These are phyloP conservation scores for Fusarium algeriense DNA, from an alignment of 2,329 filamentous ascomycete species.

Conservation along the genomic window DNA sequence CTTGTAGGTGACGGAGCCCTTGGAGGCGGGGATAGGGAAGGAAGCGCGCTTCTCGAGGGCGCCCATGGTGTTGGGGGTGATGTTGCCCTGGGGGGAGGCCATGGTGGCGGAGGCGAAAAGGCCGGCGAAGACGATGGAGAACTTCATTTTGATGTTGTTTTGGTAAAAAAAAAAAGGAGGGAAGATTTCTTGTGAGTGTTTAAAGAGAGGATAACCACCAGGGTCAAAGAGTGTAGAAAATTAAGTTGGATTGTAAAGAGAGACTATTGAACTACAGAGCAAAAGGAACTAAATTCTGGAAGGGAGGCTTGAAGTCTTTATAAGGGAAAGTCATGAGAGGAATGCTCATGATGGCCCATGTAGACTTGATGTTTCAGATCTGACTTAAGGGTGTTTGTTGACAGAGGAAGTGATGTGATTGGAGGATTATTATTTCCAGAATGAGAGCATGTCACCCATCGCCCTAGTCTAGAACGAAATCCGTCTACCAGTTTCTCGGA, in stretches of 20 bases:
- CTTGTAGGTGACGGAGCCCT: constrained; percentile 46
- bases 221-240: constrained; percentile 38
- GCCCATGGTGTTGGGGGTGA: constrained; percentile 45
- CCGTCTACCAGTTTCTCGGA: background rate
- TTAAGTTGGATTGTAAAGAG: constrained; percentile 29
- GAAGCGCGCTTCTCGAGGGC: constrained; percentile 43
- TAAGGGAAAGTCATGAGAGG: background rate
- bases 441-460: background rate
- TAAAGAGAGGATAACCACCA: constrained; percentile 44
- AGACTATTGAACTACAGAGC: constrained; percentile 16
- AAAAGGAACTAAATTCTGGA: too few relatives aligned
- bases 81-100: constrained; percentile 40
- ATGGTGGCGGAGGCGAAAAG: constrained; percentile 38
- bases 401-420: background rate
- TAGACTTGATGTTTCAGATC: constrained; percentile 29
- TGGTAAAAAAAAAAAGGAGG: background rate
- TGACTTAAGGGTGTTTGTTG: background rate
- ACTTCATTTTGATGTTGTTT: constrained; percentile 41
- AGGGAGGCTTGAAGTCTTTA: constrained; percentile 6
- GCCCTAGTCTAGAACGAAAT: background rate
- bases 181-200: constrained; percentile 5
- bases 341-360: background rate
- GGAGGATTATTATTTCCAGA: constrained; percentile 18
- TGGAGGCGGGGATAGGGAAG: constrained; percentile 44
- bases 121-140: constrained; percentile 41